Evolutionary conservation across 768 basidiomycete genomes (phyloP).

Genomic region (Tricholoma matsutake): DNA sequence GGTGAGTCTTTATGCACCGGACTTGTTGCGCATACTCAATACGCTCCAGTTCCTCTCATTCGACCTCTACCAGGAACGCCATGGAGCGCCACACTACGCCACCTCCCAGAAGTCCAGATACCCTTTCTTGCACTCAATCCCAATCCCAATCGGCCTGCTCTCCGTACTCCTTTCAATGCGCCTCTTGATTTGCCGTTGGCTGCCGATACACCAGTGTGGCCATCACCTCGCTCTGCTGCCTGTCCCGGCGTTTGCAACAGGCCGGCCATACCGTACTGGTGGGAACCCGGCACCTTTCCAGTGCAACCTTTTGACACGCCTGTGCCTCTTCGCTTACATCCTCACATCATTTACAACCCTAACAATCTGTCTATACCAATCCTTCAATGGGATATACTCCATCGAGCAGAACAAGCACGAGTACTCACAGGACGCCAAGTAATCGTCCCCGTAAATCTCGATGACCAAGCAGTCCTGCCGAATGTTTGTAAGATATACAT

Average conservation of each 20-base stretch:
- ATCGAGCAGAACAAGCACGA: slow-evolving; percentile 33
- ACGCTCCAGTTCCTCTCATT: slow-evolving; percentile 6
- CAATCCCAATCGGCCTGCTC: not conserved
- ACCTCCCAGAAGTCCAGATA: not conserved
- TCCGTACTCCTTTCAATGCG: slow-evolving; percentile 5
- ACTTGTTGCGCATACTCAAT: not conserved
- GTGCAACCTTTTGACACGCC: slow-evolving; percentile 13
- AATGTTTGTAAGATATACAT: slow-evolving; percentile 32
- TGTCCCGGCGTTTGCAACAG: not conserved
- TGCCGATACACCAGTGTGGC: slow-evolving; percentile 11
- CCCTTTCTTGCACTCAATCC: not conserved
- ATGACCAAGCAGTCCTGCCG: slow-evolving; percentile 30
- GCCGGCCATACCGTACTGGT: not conserved
- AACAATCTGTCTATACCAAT: slow-evolving; percentile 33
- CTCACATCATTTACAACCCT: slow-evolving; percentile 35
- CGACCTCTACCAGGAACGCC: slow-evolving; percentile 7
- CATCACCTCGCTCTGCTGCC: slow-evolving; percentile 4
- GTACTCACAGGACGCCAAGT: slow-evolving; percentile 28
- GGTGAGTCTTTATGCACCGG: slow-evolving; percentile 1
- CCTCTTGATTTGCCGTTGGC: not conserved
- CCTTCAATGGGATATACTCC: slow-evolving; percentile 43
- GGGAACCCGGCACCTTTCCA: slow-evolving; percentile 25
- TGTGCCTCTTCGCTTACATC: slow-evolving; percentile 26
- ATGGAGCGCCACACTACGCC: slow-evolving; percentile 1
- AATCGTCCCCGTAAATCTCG: slow-evolving; percentile 27